Base-by-base conservation (phyloP, 371 early-diverging fungal species). In the Saksenaea vasiformis region DNA sequence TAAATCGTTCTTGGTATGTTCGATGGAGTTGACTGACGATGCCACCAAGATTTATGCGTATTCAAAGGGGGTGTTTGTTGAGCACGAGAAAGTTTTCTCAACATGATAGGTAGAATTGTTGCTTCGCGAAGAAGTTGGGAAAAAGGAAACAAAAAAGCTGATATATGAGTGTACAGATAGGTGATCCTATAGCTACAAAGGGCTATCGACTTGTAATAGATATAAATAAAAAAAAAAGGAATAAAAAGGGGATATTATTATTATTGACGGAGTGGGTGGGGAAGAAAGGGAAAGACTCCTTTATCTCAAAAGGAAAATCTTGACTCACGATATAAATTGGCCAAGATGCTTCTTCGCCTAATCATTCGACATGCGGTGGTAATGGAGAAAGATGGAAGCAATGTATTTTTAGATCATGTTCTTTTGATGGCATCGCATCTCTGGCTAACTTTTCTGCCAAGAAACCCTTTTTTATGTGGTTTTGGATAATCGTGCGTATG, bases 1-100 rank as follows among this genome's bases (percentile, higher is more conserved):
- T 92, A 83, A 68, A 95, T 90, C 54, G 83, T 75, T 34, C 95
- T 83, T 60, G 74, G 60, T 44, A 66, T 39, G 26, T 51, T 54
- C 31, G 27, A 28, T 11, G 61, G 53, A 35, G 37, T 35, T 10
- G 54, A 35, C 9, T 24, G 19, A 14, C 34, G 35, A 34, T 35
- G 15, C 15, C 54, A 53, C 61, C 47, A 36, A 9, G 10, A 53
- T 10, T 35, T 44, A 37, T 22, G 19, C 24, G 27, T 24, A 22
- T 17, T n/a, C n/a, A 8, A 22, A 19, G 24, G 3, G 17, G 24
- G 24, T 47, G 10, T 47, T 19, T 47, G 22, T 47, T 47, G 22
- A 31, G 4, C 31, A 31, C 31, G 4, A 31, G 31, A 31, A 7
- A 31, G 31, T 47, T 22, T 1, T 22, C 51, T 22, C 4, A 47